Evolutionary conservation across 306 rosid genomes (phyloP).

Genomic region (Trichosanthes truncata): DNA sequence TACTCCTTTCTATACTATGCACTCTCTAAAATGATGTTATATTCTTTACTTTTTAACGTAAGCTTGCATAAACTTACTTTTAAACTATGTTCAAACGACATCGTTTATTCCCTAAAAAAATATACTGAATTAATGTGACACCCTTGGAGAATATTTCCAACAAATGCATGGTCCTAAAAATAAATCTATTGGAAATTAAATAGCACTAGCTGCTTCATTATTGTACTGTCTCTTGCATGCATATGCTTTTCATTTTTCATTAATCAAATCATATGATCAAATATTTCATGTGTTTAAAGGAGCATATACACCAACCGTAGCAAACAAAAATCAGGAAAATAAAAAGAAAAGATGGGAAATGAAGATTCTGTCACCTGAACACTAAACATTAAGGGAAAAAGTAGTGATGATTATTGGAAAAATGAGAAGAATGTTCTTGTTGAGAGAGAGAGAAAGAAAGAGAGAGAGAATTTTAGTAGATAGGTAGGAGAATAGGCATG

Average conservation of each 20-base stretch:
- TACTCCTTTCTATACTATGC: neutral
- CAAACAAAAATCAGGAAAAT: neutral
- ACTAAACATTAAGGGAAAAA: constrained; percentile 10
- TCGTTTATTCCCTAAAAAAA: too few relatives aligned
- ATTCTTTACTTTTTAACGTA: neutral
- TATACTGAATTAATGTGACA: neutral
- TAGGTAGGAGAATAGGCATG: neutral
- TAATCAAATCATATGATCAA: neutral
- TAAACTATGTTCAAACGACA: too few relatives aligned
- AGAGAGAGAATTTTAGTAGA: neutral
- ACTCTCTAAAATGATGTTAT: neutral
- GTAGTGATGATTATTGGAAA: constrained; percentile 11
- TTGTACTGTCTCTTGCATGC: neutral
- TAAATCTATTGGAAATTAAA: neutral
- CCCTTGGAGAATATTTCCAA: neutral
- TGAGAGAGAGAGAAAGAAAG: neutral
- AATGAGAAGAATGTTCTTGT: neutral
- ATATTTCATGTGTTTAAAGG: neutral
- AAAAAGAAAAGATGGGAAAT: neutral
- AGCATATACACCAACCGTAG: neutral
- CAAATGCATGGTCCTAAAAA: neutral
- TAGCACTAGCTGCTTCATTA: neutral
- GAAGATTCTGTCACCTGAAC: neutral
- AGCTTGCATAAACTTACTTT: neutral
- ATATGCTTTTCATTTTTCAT: neutral